These are phyloP conservation scores for Euphorbia tirucalli DNA, from an alignment of 345 rosid genomes.

Conservation along the genomic window DNA sequence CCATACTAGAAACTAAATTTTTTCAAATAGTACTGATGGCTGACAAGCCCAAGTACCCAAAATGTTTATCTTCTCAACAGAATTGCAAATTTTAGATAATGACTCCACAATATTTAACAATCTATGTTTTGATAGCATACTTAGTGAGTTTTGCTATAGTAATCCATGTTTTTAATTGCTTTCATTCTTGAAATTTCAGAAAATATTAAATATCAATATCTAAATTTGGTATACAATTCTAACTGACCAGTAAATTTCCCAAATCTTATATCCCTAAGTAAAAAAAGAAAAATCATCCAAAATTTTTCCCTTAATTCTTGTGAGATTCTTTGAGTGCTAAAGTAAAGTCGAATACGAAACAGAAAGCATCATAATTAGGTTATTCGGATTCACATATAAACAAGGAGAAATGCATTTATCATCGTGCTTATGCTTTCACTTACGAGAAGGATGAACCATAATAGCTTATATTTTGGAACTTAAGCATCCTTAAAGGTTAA, in stretches of 20 bases:
- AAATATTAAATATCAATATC: neutral
- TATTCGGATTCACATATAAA: neutral
- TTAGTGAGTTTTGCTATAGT: neutral
- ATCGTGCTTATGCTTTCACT: too few species aligned
- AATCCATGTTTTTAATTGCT: neutral
- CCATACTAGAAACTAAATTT: slow-evolving; percentile 1
- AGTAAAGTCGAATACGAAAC: neutral
- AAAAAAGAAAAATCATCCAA: too few species aligned
- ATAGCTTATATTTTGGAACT: too few species aligned
- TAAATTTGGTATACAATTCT: neutral
- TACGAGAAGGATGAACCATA: too few species aligned
- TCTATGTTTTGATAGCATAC: neutral
- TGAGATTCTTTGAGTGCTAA: neutral
- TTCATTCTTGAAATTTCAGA: neutral
- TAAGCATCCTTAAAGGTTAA: neutral
- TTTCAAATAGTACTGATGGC: neutral
- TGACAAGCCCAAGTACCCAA: neutral
- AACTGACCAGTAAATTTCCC: neutral
- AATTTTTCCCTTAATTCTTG: neutral
- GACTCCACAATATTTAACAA: too few species aligned
- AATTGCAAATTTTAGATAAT: neutral
- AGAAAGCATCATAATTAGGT: neutral
- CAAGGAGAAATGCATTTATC: too few species aligned
- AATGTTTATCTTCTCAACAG: neutral
- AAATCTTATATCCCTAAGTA: too few species aligned